phyloP scores from a whole-genome alignment of 768 basidiomycete species.

The Auricularia sp. region DNA sequence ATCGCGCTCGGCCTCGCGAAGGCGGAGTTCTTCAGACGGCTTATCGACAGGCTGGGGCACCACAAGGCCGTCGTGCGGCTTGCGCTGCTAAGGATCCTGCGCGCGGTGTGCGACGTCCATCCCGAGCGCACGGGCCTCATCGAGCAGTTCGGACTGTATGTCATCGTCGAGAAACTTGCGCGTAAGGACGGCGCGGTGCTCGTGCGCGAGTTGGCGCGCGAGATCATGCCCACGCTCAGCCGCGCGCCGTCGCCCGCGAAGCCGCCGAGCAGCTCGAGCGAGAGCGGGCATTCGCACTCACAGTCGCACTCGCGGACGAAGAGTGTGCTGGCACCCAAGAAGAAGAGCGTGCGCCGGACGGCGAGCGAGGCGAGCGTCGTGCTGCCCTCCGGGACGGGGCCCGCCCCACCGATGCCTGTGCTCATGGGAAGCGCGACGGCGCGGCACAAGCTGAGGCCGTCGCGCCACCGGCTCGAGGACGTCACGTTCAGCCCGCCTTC shows the following conservation, averaged over 20 bases:
- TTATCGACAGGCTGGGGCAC: constrained; percentile 66
- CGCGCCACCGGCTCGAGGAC: constrained; percentile 49
- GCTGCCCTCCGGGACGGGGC: background rate
- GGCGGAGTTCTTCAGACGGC: constrained; percentile 74
- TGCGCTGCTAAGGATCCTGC: constrained; percentile 76
- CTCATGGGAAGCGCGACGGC: background rate
- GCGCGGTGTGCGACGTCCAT: constrained; percentile 80
- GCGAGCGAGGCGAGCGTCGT: constrained; percentile 42
- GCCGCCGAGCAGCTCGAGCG: background rate
- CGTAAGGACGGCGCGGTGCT: constrained; percentile 84
- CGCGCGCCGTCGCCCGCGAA: constrained; percentile 54
- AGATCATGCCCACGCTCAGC: constrained; percentile 68
- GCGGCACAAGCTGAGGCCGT: constrained; percentile 16
- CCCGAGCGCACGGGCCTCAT: constrained; percentile 77
- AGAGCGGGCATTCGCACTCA: constrained; percentile 2
- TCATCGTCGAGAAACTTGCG: constrained; percentile 71
- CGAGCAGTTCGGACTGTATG: constrained; percentile 69
- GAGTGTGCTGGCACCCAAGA: constrained; percentile 48
- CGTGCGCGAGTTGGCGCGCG: constrained; percentile 78
- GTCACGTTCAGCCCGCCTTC: constrained; percentile 30
- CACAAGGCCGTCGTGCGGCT: constrained; percentile 84
- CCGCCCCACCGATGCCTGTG: background rate
- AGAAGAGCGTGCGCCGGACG: constrained; percentile 40
- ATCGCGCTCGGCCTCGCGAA: constrained; percentile 72
- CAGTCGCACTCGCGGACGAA: constrained; percentile 12